phyloP scores from a whole-genome alignment of 83 land plant species.

The Picea engelmannii region DNA sequence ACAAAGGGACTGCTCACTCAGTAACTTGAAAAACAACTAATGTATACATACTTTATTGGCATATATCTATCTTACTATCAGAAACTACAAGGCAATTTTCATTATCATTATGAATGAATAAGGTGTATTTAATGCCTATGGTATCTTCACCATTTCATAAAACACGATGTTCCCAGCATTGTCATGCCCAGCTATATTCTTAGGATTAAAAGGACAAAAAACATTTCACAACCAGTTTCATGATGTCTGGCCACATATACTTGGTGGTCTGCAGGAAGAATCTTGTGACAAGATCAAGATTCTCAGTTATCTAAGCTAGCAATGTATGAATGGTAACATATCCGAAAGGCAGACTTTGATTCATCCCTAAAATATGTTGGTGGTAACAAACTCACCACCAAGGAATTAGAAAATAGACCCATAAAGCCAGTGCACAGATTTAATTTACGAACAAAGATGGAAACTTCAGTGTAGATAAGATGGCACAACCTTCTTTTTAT shows the following conservation, averaged over 20 bases:
- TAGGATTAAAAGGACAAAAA: not conserved
- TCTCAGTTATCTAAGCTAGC: not conserved
- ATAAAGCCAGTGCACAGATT: not conserved
- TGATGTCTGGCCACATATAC: not conserved
- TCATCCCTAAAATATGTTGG: too few relatives aligned
- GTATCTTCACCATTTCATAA: not conserved
- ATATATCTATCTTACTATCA: not conserved
- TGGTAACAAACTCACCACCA: not conserved
- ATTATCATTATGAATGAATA: slow-evolving; percentile 3
- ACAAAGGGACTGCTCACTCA: not conserved
- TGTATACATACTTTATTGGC: not conserved
- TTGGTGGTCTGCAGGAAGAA: not conserved
- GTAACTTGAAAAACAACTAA: not conserved
- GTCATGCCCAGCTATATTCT: not conserved
- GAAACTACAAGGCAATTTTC: not conserved
- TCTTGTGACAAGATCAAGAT: not conserved
- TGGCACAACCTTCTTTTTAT: not conserved
- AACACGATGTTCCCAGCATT: not conserved
- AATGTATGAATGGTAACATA: not conserved
- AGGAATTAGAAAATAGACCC: not conserved
- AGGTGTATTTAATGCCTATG: not conserved
- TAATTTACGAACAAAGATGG: not conserved
- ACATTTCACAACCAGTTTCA: not conserved
- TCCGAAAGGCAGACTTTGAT: too few relatives aligned
- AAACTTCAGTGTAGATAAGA: not conserved